Base-by-base conservation (phyloP, 2,329 filamentous ascomycete genomes). In the Salinomyces thailandicus region DNA sequence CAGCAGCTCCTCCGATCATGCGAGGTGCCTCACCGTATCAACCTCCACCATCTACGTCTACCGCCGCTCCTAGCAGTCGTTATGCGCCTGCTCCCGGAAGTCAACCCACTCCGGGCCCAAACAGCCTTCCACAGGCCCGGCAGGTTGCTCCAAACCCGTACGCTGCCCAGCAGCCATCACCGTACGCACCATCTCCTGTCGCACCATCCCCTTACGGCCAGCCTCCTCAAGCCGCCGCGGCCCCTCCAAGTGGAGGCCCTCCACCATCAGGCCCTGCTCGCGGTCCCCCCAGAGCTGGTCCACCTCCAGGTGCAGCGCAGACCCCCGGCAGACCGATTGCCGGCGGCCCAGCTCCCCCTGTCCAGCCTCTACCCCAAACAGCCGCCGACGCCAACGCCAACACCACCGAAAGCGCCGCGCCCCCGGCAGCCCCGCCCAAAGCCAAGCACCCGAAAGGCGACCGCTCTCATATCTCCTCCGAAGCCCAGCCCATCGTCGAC, bases 1-100 rank as follows among this genome's bases (percentile, higher is more conserved):
- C 53, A 47, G 59, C 50, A 35, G 73, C 73, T 30, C 69, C 77
- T 28, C 72, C 75, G 14, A 72, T 85, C 35, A 73, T 78, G 15
- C 78, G 85, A 45, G 85, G 81, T 18, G 72, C 81, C 4, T 94
- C 87, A 17, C 87, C 87, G 5, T 95, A 94, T 61, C 85, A 87
- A 52, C 75, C 81, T 24, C 82, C 87, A 36, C 83, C 84, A 5
- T 66, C 78, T 7, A 51, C 45, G 2, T 57, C 55, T 18, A 72
- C 69, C 13, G 67, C 75, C 4, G 78, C 83, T n/a, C 75, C 80
- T 5, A 72, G 77, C 7, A 85, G 77, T 63, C 71, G 85, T 52
- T 93, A 93, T 58, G 79, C 83, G 66, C 62, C 71, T 65, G 67
- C 78, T 64, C 65, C 77, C 63, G 62, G 77, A 59, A 37, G 68